Conservation (phyloP, 345 rosid genomes). For the Lepidium africanum region DNA sequence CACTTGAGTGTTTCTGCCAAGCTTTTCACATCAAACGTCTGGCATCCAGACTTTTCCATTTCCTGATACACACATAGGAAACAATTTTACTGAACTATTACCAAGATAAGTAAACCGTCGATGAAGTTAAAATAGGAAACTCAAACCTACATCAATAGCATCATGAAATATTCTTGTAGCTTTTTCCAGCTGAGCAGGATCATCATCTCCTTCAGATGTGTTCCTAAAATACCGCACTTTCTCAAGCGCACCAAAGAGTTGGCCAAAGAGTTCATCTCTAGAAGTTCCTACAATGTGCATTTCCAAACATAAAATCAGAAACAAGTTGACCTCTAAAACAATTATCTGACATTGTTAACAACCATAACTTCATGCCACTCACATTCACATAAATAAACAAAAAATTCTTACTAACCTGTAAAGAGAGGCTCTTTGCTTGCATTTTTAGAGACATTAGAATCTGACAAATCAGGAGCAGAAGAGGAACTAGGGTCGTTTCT, state of each 20-base stretch:
- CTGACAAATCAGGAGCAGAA: conserved; percentile 9
- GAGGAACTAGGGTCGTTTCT: conserved; percentile 35
- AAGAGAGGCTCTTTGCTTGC: conserved; percentile 5
- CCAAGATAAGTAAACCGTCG: background rate
- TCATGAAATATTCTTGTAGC: conserved; percentile 66
- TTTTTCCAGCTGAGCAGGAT: conserved; percentile 56
- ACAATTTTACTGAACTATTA: background rate
- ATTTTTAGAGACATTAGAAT: conserved; percentile 19
- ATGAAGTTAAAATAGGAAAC: background rate
- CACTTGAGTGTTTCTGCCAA: conserved; percentile 68
- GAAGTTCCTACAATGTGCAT: conserved; percentile 41
- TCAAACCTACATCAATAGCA: conserved; percentile 52
- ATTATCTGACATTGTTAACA: background rate
- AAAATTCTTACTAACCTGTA: conserved; percentile 7
- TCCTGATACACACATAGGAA: conserved; percentile 42
- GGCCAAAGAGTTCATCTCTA: conserved; percentile 75
- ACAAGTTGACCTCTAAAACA: background rate
- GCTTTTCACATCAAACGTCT: conserved; percentile 35
- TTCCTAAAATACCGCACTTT: conserved; percentile 46
- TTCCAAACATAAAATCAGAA: background rate
- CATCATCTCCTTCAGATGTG: conserved; percentile 57
- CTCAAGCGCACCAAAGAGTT: conserved; percentile 78
- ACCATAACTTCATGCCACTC: background rate
- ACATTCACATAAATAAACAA: background rate
- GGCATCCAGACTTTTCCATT: conserved; percentile 65